Conservation (phyloP, 495 filamentous ascomycete species). For the Viridothelium virens region DNA sequence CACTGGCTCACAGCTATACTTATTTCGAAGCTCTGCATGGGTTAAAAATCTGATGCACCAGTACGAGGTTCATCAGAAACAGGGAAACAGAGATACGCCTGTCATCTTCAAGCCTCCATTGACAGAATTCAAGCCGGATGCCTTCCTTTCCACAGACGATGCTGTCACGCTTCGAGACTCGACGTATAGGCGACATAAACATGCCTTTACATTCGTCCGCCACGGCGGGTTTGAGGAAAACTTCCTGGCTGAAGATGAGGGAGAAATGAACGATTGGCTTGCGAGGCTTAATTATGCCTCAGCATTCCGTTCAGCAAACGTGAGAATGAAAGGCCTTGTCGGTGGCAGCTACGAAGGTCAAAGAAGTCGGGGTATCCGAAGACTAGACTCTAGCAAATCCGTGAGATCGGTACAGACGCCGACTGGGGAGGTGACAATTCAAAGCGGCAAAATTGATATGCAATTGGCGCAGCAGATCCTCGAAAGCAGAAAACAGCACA, state of each 20-base stretch:
- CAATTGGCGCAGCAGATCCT: conserved; percentile 79
- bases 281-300: conserved; percentile 94
- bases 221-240: conserved; percentile 84
- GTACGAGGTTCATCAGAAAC: conserved; percentile 67
- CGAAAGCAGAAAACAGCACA: conserved; percentile 68
- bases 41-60: conserved; percentile 86
- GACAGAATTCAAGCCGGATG: conserved; percentile 86
- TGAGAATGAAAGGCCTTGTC: conserved; percentile 79
- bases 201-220: conserved; percentile 87
- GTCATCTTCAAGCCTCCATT: conserved; percentile 85
- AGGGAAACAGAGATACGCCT: conserved; percentile 55
- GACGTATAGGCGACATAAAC: conserved; percentile 90
- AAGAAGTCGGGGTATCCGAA: conserved; percentile 60
- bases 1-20: conserved; percentile 89
- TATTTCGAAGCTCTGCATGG: conserved; percentile 90
- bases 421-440: conserved; percentile 60
- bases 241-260: conserved; percentile 79
- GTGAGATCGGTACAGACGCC: conserved; percentile 57
- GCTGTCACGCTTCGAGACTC: conserved; percentile 82
- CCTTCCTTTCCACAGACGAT: conserved; percentile 81
- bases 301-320: conserved; percentile 85
- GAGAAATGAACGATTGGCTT: conserved; percentile 95
- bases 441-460: conserved; percentile 61
- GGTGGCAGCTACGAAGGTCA: conserved; percentile 81
- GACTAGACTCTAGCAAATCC: conserved; percentile 52